Evolutionary conservation across 108 stramenopile genomes (phyloP).

Genomic region (Nitzschia sp.): DNA sequence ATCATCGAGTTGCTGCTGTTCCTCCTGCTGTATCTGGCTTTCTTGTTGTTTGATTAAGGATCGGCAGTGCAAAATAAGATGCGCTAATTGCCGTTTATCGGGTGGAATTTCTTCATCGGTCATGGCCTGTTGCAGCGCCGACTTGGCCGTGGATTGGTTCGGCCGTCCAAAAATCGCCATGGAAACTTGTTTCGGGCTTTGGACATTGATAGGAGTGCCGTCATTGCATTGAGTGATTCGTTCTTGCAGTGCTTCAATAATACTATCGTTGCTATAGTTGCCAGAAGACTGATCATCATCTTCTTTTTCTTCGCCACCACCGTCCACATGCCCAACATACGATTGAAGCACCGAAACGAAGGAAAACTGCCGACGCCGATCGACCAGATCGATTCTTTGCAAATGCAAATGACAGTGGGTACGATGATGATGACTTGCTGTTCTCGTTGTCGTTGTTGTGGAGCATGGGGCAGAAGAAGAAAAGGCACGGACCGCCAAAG

Average conservation of each 20-base stretch:
- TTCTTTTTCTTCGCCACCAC: background rate
- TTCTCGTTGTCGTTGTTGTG: no score
- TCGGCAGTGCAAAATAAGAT: conserved; percentile 56
- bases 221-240: conserved; percentile 4
- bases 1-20: background rate
- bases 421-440: no score
- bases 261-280: no score
- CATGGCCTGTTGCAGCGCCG: conserved; percentile 21
- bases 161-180: conserved; percentile 54
- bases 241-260: background rate
- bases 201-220: conserved; percentile 52
- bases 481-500: no score
- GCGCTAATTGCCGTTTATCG: conserved; percentile 39
- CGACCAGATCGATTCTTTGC: no score
- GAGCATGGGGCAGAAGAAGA: no score
- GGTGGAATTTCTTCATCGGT: conserved; percentile 10
- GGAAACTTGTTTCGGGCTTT: conserved; percentile 76
- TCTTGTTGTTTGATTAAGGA: background rate
- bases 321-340: background rate
- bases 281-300: background rate
- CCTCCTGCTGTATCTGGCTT: background rate
- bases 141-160: conserved; percentile 23
- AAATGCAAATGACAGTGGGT: no score
- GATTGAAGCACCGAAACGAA: background rate
- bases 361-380: background rate